Conservation (phyloP, 257 asterid genomes). For the Thymus mandschuricus region DNA sequence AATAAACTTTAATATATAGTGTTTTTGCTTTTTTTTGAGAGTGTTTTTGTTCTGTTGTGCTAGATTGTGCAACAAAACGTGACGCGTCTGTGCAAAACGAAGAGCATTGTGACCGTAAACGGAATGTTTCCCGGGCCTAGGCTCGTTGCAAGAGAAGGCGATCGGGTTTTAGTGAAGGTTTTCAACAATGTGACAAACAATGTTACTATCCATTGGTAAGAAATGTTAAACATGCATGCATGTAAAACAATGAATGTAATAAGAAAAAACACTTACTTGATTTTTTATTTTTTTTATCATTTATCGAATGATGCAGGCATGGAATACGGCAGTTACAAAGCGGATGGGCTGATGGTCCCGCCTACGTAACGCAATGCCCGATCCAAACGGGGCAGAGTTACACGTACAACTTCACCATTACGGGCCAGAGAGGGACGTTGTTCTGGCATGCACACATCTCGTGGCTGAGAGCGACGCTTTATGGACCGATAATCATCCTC, state of each 20-base stretch:
- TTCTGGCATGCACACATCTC: constrained; percentile 77
- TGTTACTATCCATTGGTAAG: constrained; percentile 66
- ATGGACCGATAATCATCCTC: constrained; percentile 64
- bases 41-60: constrained; percentile 14
- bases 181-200: constrained; percentile 58
- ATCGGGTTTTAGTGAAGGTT: constrained; percentile 58
- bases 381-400: constrained; percentile 58
- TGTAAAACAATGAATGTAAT: not conserved
- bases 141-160: constrained; percentile 66
- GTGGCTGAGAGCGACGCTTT: constrained; percentile 62
- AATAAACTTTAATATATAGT: not conserved
- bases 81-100: constrained; percentile 62
- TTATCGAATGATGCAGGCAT: constrained; percentile 47
- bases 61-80: constrained; percentile 62
- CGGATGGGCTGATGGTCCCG: constrained; percentile 80
- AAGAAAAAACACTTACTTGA: not conserved
- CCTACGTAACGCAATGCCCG: constrained; percentile 73
- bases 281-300: not conserved
- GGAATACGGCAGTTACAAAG: constrained; percentile 63
- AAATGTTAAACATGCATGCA: not conserved
- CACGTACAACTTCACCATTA: constrained; percentile 68
- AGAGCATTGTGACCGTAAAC: constrained; percentile 60
- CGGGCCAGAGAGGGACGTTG: constrained; percentile 73
- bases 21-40: not conserved
- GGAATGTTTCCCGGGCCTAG: constrained; percentile 69